A percentile compares a stretch with the other conserved stretches of the same genome.
phyloP scores from a whole-genome alignment of 768 basidiomycete genomes.

The Rhodosporidiobolus sp. region DNA sequence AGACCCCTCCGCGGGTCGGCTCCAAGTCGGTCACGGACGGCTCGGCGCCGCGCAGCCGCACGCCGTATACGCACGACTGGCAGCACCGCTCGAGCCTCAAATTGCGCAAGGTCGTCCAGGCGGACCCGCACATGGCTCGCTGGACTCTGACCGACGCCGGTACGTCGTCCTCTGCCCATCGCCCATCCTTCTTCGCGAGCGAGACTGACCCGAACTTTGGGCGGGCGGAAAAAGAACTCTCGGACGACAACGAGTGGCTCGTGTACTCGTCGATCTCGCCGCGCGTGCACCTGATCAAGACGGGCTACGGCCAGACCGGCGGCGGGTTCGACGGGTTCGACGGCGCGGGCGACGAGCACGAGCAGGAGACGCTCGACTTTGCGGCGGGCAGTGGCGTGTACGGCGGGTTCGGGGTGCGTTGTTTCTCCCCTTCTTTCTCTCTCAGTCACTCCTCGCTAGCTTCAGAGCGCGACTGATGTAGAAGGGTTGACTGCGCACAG shows the following conservation, averaged over 20 bases:
- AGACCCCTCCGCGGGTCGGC: conserved; percentile 51
- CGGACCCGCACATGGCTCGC: conserved; percentile 49
- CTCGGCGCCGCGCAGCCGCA: conserved; percentile 7
- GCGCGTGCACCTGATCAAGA: conserved; percentile 47
- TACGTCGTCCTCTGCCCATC: no score
- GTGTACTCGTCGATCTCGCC: conserved; percentile 79
- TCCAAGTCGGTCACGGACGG: conserved; percentile 28
- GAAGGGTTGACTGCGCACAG: conserved; percentile 59
- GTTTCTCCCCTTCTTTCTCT: conserved; percentile 63
- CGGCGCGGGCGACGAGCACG: conserved; percentile 15
- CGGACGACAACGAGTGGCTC: conserved; percentile 58
- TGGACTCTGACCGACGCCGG: conserved; percentile 89
- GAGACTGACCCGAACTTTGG: no score
- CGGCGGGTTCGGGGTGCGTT: conserved; percentile 42
- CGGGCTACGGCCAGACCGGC: conserved; percentile 27
- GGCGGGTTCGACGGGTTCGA: not conserved
- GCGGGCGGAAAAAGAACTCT: no score
- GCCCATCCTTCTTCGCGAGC: no score
- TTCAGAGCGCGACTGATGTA: no score
- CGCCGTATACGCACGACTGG: conserved; percentile 43
- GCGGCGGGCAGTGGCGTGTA: conserved; percentile 6
- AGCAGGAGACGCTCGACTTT: conserved; percentile 45
- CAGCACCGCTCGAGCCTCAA: conserved; percentile 57
- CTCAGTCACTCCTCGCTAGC: conserved; percentile 57
- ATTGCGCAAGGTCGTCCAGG: conserved; percentile 52